phyloP scores from a whole-genome alignment of 768 basidiomycete species.

The Xerocomus brunneocitrinus region DNA sequence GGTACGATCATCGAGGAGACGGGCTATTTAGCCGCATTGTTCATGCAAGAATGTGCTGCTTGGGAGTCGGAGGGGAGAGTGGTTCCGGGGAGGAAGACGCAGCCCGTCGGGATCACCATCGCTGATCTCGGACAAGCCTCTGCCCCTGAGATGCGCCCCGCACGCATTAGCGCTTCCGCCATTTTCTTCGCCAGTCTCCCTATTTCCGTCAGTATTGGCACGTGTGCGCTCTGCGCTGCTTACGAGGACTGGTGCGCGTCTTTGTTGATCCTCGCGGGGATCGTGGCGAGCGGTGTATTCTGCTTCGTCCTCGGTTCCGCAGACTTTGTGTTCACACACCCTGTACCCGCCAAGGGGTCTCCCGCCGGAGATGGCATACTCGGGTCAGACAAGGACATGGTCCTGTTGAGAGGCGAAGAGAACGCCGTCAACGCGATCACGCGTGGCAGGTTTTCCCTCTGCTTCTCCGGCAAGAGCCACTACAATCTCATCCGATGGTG shows the following conservation, averaged over 20 bases:
- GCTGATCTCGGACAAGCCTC: slow-evolving; percentile 11
- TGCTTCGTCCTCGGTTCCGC: slow-evolving; percentile 23
- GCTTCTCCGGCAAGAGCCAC: slow-evolving; percentile 13
- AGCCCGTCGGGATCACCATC: slow-evolving; percentile 7
- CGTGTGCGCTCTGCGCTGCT: slow-evolving; percentile 16
- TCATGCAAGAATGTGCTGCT: slow-evolving; percentile 11
- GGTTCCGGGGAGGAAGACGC: slow-evolving; percentile 10
- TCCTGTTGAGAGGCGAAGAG: slow-evolving; percentile 27
- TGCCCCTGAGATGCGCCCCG: slow-evolving; percentile 5
- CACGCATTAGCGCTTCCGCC: not conserved
- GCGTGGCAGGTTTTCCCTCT: slow-evolving; percentile 24
- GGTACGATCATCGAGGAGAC: slow-evolving; percentile 44
- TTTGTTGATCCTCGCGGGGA: slow-evolving; percentile 26
- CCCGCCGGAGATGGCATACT: slow-evolving; percentile 31
- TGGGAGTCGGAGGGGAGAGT: slow-evolving; percentile 9
- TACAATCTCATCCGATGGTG: slow-evolving; percentile 17
- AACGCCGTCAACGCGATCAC: slow-evolving; percentile 28
- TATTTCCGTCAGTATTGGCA: slow-evolving; percentile 17
- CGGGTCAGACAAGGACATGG: slow-evolving; percentile 13
- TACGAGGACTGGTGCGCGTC: slow-evolving; percentile 26
- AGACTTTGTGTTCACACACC: slow-evolving; percentile 18
- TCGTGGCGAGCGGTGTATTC: slow-evolving; percentile 27
- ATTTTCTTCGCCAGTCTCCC: slow-evolving; percentile 15
- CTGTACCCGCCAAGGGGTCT: slow-evolving; percentile 20
- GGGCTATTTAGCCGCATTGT: slow-evolving; percentile 56